Percentiles rank a stretch among this genome's conserved stretches.
These are phyloP conservation scores for Candida sithepensis DNA, from an alignment of 805 yeast genomes.

Conservation along the genomic window DNA sequence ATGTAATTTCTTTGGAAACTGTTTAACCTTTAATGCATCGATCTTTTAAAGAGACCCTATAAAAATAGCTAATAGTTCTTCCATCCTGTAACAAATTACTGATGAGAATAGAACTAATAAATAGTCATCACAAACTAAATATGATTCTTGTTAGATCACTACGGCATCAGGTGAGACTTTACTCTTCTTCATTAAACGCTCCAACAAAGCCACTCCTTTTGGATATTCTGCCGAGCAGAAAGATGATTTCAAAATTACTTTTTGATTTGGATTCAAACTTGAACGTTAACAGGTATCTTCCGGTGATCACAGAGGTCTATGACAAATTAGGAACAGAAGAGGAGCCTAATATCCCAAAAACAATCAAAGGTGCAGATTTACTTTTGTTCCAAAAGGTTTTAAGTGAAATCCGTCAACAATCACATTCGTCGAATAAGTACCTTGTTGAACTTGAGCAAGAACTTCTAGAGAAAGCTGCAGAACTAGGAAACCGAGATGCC, in stretches of 20 bases:
- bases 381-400: constrained; percentile 67
- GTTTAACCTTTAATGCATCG: no score
- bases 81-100: no score
- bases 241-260: constrained; percentile 51
- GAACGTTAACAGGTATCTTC: constrained; percentile 49
- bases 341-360: constrained; percentile 9
- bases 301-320: constrained; percentile 51
- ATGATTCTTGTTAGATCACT: no score
- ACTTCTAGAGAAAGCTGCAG: constrained; percentile 80
- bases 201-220: constrained; percentile 35
- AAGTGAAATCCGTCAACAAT: constrained; percentile 54
- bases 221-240: constrained; percentile 56
- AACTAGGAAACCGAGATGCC: constrained; percentile 78
- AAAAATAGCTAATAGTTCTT: no score
- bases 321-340: constrained; percentile 36
- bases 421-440: constrained; percentile 56
- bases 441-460: constrained; percentile 63
- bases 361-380: constrained; percentile 53
- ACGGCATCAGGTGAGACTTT: no score
- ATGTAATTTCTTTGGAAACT: no score
- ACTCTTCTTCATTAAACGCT: constrained; percentile 4
- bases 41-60: no score
- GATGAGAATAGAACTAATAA: no score
- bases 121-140: neutral
- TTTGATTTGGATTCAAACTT: constrained; percentile 65